Base-by-base conservation (phyloP, 306 rosid species). In the Purshia tridentata region DNA sequence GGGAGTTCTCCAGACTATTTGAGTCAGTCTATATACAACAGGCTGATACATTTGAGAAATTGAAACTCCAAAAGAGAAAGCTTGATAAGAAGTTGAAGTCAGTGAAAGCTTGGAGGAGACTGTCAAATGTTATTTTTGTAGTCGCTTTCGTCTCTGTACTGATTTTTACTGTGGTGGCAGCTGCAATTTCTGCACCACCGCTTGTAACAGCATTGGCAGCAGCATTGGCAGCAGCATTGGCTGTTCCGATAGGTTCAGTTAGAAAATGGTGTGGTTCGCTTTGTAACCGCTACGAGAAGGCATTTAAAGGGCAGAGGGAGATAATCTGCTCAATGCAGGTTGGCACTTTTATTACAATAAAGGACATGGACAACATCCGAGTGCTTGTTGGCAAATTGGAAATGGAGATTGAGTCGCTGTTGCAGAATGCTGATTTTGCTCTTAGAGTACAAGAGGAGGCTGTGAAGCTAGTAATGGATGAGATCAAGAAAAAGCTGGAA, bases 231-330 rank as follows among this genome's bases (percentile, higher is more conserved):
- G 90, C 84, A 29, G 95, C 95, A 54, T 55, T 94, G 82, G 77
- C 91, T 61, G 87, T 94, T 77, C 96, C 97, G 0, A 65, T 94
- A 37, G 97, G 95, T 13, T 85, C 98, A 0, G 89, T 91, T 20
- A 97, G 98, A 67, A 94, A 91, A 81, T 94, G 97, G 98, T 89
- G 92, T 58, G 83, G 87, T 80, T 81, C 84, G 4, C 84, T 91
- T 20, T 91, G 91, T 85, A 87, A 56, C 44, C 73, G 81, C 41
- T 94, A 88, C 50, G 89, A 82, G 80, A 85, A 69, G 8, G 77
- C 75, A 39, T 56, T 89, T 16, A 88, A 76, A 71, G 84, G 78
- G 44, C 89, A 91, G 77, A 77, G 82, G 61, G 90, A 81, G 59
- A 29, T 91, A 19, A 77, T 84, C 76, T 69, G 77, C 82, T 80